Evolutionary conservation across 176 grass and related monocot species (phyloP).

Genomic region (Avena insularis): DNA sequence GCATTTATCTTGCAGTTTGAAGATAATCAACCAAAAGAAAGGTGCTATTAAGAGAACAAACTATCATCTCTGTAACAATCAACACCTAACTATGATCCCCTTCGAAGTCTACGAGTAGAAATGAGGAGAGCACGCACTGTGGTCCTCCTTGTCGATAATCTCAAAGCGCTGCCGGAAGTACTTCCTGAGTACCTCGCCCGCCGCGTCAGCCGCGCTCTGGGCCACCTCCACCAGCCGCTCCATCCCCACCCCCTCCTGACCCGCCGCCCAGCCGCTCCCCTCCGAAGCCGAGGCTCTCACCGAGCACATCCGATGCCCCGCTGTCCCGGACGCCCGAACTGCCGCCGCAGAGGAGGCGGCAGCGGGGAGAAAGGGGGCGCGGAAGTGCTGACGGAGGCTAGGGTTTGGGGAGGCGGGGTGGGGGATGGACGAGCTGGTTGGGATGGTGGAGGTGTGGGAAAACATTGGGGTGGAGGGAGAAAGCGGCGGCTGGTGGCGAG

Average conservation of each 20-base stretch:
- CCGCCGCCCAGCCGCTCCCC: neutral
- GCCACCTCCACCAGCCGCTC: constrained; percentile 70
- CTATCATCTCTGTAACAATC: neutral
- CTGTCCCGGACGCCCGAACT: neutral
- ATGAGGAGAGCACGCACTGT: constrained; percentile 51
- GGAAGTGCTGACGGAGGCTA: neutral
- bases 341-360: neutral
- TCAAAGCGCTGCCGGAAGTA: constrained; percentile 80
- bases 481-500: neutral
- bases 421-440: constrained; percentile 25
- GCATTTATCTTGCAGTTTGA: constrained; percentile 8
- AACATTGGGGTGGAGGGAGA: constrained; percentile 34
- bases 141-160: constrained; percentile 88
- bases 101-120: neutral
- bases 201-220: constrained; percentile 63
- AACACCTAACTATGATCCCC: neutral
- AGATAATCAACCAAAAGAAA: neutral
- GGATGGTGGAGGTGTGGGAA: constrained; percentile 29
- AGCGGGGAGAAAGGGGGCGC: neutral
- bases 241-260: constrained; percentile 30
- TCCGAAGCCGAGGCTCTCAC: constrained; percentile 21
- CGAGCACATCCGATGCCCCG: constrained; percentile 25
- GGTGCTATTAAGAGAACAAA: neutral
- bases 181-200: constrained; percentile 75
- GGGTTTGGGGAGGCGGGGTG: constrained; percentile 25